phyloP scores from a whole-genome alignment of 176 grass and related monocot genomes.

The Oryza punctata region DNA sequence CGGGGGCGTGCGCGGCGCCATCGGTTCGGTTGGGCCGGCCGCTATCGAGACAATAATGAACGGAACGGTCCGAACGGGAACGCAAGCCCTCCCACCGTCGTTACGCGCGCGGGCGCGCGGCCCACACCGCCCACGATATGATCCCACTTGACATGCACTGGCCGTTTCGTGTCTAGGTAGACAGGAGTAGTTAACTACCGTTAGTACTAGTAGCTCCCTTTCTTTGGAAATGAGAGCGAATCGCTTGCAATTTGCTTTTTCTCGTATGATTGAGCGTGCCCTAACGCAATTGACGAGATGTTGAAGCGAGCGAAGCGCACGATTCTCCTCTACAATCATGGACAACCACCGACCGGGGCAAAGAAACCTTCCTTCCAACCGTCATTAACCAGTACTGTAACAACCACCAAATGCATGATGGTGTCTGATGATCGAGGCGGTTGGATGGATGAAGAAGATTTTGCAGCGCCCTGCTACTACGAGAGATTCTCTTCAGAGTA shows the following conservation, averaged over 20 bases:
- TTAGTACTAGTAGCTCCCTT: background rate
- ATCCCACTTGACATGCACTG: background rate
- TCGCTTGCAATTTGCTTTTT: background rate
- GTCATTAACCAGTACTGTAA: background rate
- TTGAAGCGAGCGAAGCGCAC: constrained; percentile 35
- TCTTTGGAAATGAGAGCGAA: background rate
- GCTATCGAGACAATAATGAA: constrained; percentile 14
- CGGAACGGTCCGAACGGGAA: background rate
- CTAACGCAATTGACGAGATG: background rate
- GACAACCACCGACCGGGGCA: background rate
- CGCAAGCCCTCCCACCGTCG: background rate
- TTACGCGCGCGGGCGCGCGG: background rate
- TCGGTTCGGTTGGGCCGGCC: constrained; percentile 26
- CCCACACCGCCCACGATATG: background rate
- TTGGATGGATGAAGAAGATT: background rate
- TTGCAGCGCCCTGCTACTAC: background rate
- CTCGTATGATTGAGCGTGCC: constrained; percentile 16
- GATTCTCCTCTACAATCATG: constrained; percentile 34
- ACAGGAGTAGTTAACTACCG: background rate
- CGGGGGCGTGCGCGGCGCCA: background rate
- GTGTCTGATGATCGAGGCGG: background rate
- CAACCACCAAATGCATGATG: background rate
- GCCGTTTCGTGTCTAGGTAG: background rate
- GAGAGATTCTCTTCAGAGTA: constrained; percentile 35
- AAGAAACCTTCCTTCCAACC: background rate